phyloP scores from a whole-genome alignment of 2,329 filamentous ascomycete species.

The Coniochaeta prunicola region DNA sequence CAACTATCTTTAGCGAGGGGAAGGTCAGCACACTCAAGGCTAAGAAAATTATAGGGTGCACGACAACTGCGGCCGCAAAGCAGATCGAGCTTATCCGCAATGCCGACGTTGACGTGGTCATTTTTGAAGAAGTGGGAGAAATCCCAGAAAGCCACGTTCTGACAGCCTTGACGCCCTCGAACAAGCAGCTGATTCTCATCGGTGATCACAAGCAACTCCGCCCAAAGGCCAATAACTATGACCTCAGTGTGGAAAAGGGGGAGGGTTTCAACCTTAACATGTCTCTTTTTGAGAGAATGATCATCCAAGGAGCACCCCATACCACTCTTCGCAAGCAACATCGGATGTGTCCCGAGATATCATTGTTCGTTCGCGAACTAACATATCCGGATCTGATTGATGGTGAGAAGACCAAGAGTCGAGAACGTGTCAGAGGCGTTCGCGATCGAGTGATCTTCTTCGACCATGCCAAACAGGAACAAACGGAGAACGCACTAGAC shows the following conservation, averaged over 20 bases:
- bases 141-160: conserved; percentile 63
- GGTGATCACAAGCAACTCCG: conserved; percentile 69
- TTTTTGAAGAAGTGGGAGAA: conserved; percentile 69
- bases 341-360: conserved; percentile 63
- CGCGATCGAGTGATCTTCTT: conserved; percentile 56
- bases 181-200: conserved; percentile 61
- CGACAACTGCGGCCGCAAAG: conserved; percentile 63
- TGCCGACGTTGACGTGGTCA: conserved; percentile 48
- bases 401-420: conserved; percentile 36
- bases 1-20: conserved; percentile 34
- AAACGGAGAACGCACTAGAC: conserved; percentile 27
- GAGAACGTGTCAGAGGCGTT: conserved; percentile 47
- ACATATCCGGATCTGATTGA: conserved; percentile 59
- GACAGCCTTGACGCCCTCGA: conserved; percentile 45
- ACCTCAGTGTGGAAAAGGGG: conserved; percentile 54
- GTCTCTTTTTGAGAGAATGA: conserved; percentile 63
- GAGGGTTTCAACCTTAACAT: conserved; percentile 59
- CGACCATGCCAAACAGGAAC: conserved; percentile 52
- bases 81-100: conserved; percentile 45
- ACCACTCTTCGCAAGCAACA: conserved; percentile 54
- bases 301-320: conserved; percentile 46
- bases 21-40: conserved; percentile 35
- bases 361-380: conserved; percentile 44
- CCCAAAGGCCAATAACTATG: conserved; percentile 57
- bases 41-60: conserved; percentile 61